phyloP scores from a whole-genome alignment of 176 grass and related monocot genomes.

The Elymus sibiricus region DNA sequence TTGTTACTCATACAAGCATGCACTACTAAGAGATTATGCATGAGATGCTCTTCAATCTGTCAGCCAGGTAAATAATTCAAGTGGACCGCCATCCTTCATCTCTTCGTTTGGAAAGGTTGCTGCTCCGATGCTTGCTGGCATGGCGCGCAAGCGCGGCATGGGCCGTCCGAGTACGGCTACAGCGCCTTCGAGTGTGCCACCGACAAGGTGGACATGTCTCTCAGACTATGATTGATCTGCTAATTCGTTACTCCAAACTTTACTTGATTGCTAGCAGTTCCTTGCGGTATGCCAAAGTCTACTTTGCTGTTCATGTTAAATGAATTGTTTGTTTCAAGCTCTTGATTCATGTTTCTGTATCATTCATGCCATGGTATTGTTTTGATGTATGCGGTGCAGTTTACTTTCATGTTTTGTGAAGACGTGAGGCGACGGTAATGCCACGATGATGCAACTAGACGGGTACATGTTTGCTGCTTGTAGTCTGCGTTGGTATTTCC shows the following conservation, averaged over 20 bases:
- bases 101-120: not conserved
- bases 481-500: too few species aligned
- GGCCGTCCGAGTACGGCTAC: not conserved
- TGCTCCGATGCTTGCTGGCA: not conserved
- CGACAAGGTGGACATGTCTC: constrained; percentile 45
- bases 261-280: not conserved
- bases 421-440: too few species aligned
- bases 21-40: too few species aligned
- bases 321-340: not conserved
- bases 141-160: not conserved
- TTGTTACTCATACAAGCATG: too few species aligned
- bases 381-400: too few species aligned
- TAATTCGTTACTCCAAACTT: not conserved
- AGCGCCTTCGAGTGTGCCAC: not conserved
- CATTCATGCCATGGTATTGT: too few species aligned
- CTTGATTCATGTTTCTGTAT: not conserved
- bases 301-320: not conserved
- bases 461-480: too few species aligned
- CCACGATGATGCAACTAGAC: too few species aligned
- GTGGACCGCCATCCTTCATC: too few species aligned
- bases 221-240: constrained; percentile 40
- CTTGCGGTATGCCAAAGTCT: not conserved
- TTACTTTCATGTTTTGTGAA: too few species aligned
- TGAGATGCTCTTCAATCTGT: too few species aligned
- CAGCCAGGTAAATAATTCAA: too few species aligned